Base-by-base conservation (phyloP, 805 yeast genomes). In the Candida corydali region DNA sequence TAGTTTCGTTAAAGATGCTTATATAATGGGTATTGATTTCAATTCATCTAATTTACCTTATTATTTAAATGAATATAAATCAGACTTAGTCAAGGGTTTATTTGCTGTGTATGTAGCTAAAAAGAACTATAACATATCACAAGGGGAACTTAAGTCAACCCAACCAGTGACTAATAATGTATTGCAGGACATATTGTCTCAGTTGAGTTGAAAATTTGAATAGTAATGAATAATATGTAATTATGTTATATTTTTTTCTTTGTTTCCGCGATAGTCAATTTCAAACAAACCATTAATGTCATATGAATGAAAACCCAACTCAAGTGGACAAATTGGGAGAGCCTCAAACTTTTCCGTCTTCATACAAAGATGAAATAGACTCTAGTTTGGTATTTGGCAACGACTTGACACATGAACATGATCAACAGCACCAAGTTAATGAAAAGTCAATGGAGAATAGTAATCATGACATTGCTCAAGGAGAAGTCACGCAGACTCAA, bases 1-100 rank as follows among this genome's bases (percentile, higher is more conserved):
- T 1, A 42, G 54, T 7, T 64, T 67, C 45, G 80, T 79, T 26
- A 81, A 80, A 47, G 89, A 82, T 55, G 71, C 82, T 7, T 82
- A 82, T 52, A 43, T 82, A 36, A 55, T 80, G 19, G 70, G 80
- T 1, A 37, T 72, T 22, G 60, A 57, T 37, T 54, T 54, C 34
- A 34, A 45, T 14, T 51, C 47, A 26, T 44, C 42, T 14, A 28
- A 42, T 20, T 29, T 54, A 17, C 63, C 64, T 3, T 33, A 32
- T 14, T 57, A 52, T 37, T 45, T 60, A 29, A 29, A 35, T 14
- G 38, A 44, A 5, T 41, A 35, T 28, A 42, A 42, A 27, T 20
- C 29, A 17, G 51, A 37, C 27, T 37, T 40, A 29, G 39, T 41
- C 15, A 44, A 43, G 4, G 66, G 66, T 1, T 43, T 63, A 34